Evolutionary conservation across 2,329 filamentous ascomycete species (phyloP).

Genomic region (Calonectria pseudoreteaudii): DNA sequence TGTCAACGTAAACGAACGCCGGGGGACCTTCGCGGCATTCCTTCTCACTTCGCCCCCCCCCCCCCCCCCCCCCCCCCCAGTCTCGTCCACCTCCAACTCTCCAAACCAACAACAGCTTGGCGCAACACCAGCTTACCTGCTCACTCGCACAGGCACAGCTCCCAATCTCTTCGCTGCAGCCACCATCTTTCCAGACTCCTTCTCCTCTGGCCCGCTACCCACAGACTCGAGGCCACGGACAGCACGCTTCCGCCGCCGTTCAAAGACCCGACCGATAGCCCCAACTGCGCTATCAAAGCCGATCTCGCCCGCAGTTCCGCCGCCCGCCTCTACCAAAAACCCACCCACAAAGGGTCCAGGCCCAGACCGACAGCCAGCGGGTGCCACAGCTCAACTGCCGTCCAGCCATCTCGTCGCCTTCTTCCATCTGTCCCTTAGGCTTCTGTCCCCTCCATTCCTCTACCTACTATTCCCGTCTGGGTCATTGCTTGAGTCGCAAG

Average conservation of each 20-base stretch:
- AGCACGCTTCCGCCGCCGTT: constrained; percentile 22
- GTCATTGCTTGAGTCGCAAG: constrained; percentile 18
- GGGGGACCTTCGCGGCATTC: background rate
- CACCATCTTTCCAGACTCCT: constrained; percentile 4
- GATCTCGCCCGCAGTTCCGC: constrained; percentile 40
- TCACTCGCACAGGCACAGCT: background rate
- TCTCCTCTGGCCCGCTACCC: constrained; percentile 29
- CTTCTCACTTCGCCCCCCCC: background rate
- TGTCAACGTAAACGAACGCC: constrained; percentile 4
- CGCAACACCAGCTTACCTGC: constrained; percentile 1
- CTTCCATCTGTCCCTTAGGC: constrained; percentile 11
- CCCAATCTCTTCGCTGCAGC: constrained; percentile 6
- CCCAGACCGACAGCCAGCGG: constrained; percentile 38
- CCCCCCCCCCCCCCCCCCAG: background rate
- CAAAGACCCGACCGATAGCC: constrained; percentile 32
- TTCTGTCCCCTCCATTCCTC: constrained; percentile 16
- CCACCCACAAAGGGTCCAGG: constrained; percentile 32
- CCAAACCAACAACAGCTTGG: constrained; percentile 2
- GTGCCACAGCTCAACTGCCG: constrained; percentile 28
- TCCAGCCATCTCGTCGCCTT: constrained; percentile 29
- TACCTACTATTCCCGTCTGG: constrained; percentile 13
- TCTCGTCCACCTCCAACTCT: background rate
- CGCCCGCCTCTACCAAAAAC: constrained; percentile 37
- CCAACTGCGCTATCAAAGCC: constrained; percentile 31
- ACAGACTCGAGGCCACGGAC: constrained; percentile 2